A percentile compares a stretch with the other conserved stretches of the same genome.
Evolutionary conservation across 768 basidiomycete species (phyloP).

Genomic region (Boletus reticulatus): DNA sequence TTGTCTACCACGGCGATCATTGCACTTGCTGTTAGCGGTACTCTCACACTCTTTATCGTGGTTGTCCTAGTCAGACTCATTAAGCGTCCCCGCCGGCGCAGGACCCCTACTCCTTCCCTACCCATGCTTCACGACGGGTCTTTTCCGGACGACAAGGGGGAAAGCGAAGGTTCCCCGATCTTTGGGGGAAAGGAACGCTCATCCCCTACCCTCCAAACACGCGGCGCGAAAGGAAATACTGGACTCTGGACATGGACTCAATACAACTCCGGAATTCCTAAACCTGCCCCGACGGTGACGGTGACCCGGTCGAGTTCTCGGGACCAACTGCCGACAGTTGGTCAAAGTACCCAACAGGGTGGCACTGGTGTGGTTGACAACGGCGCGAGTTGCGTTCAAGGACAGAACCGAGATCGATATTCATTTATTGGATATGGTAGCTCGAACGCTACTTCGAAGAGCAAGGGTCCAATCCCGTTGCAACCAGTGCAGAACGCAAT

Average conservation of each 20-base stretch:
- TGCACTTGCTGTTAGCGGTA: constrained; percentile 51
- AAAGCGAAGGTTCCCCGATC: constrained; percentile 61
- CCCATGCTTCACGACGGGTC: constrained; percentile 64
- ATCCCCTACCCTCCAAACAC: constrained; percentile 29
- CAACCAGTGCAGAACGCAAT: constrained; percentile 43
- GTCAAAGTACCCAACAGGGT: constrained; percentile 8
- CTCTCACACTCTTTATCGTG: constrained; percentile 46
- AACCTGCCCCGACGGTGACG: constrained; percentile 21
- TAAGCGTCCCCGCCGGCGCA: constrained; percentile 47
- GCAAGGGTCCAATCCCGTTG: constrained; percentile 28
- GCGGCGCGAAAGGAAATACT: constrained; percentile 38
- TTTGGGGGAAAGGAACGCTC: constrained; percentile 76
- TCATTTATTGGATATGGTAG: constrained; percentile 28
- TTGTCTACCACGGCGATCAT: constrained; percentile 50
- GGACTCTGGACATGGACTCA: constrained; percentile 58
- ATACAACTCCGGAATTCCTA: constrained; percentile 42
- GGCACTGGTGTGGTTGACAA: constrained; percentile 3
- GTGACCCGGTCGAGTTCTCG: constrained; percentile 25
- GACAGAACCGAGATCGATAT: constrained; percentile 13
- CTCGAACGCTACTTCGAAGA: constrained; percentile 19
- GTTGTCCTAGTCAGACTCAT: constrained; percentile 48
- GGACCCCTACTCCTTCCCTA: constrained; percentile 69
- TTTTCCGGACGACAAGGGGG: constrained; percentile 43
- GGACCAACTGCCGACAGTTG: constrained; percentile 6
- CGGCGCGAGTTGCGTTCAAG: constrained; percentile 14